Evolutionary conservation across 2,329 filamentous ascomycete species (phyloP).

Genomic region (Xylariaceae sp.): DNA sequence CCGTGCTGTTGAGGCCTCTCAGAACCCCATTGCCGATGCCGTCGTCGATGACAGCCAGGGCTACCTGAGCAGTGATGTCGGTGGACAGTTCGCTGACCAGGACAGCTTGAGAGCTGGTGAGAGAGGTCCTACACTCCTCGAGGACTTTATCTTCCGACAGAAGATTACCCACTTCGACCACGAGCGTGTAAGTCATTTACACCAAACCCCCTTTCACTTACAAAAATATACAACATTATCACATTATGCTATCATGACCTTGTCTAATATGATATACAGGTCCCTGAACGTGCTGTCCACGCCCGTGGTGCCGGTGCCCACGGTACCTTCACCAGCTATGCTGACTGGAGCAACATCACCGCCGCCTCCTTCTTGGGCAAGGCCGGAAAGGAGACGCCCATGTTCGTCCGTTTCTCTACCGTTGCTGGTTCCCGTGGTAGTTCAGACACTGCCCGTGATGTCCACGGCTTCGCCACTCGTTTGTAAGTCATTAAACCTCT

Average conservation of each 20-base stretch:
- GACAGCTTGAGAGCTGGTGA: conserved; percentile 61
- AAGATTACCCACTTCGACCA: conserved; percentile 57
- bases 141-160: conserved; percentile 59
- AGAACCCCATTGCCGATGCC: conserved; percentile 31
- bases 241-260: not conserved
- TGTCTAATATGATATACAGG: conserved; percentile 22
- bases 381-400: conserved; percentile 49
- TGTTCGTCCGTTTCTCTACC: conserved; percentile 57
- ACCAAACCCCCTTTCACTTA: not conserved
- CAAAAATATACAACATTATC: not conserved
- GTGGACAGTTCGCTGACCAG: conserved; percentile 63
- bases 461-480: conserved; percentile 58
- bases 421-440: conserved; percentile 56
- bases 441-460: conserved; percentile 56
- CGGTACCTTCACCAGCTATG: conserved; percentile 56
- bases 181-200: conserved; percentile 43
- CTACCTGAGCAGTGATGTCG: conserved; percentile 61
- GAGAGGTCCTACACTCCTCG: conserved; percentile 54
- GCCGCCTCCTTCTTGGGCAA: conserved; percentile 52
- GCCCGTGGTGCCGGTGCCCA: conserved; percentile 55
- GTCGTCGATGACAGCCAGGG: conserved; percentile 49
- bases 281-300: conserved; percentile 35
- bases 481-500: conserved; percentile 35
- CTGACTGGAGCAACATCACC: conserved; percentile 57
- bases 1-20: conserved; percentile 22